Conservation (phyloP, 2,329 filamentous ascomycete genomes). For the Alternaria metachromatica region DNA sequence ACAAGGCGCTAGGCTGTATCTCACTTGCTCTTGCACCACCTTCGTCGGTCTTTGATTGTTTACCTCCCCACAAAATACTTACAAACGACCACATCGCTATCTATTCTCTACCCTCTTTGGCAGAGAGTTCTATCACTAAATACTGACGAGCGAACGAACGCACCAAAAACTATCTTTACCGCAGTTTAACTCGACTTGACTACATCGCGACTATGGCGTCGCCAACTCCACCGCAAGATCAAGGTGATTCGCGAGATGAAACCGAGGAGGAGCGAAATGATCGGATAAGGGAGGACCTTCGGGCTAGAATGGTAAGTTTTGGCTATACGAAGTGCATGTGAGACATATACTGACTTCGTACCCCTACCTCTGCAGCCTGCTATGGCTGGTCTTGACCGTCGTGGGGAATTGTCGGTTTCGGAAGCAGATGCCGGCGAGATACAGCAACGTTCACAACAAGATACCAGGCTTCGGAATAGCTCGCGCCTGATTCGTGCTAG, state of each 20-base stretch:
- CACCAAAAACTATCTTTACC: neutral
- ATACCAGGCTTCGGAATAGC: neutral
- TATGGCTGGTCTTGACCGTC: neutral
- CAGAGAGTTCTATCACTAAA: neutral
- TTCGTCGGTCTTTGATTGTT: neutral
- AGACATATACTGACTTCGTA: neutral
- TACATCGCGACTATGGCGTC: neutral
- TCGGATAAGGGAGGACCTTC: neutral
- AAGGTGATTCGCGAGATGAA: neutral
- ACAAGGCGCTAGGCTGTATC: neutral
- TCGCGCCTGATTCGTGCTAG: neutral
- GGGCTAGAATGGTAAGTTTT: neutral
- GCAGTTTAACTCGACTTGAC: neutral
- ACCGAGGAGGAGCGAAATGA: neutral
- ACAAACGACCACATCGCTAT: neutral
- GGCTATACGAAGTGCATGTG: neutral
- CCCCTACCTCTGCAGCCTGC: neutral
- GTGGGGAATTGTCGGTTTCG: neutral
- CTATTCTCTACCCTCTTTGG: neutral
- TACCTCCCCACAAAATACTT: neutral
- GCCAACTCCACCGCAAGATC: neutral
- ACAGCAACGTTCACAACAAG: neutral
- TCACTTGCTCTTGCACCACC: neutral
- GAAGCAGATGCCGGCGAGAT: neutral
- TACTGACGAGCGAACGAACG: neutral